These are phyloP conservation scores for Blastocystis sp. DNA, from an alignment of 352 stramenopile genomes.

Conservation along the genomic window DNA sequence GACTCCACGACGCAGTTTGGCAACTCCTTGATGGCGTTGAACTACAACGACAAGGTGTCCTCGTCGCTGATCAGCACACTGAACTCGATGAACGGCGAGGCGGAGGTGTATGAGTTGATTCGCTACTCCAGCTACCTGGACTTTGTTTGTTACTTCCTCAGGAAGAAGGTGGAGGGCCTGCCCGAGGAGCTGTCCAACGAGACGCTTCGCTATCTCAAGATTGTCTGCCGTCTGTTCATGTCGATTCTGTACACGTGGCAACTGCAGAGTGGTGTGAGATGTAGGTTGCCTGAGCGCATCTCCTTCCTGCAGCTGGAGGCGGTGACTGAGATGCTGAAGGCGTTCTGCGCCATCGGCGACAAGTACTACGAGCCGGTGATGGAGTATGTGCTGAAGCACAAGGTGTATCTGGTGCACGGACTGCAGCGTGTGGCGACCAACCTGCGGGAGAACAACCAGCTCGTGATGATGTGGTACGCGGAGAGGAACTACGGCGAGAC, in stretches of 20 bases:
- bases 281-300: slow-evolving; percentile 19
- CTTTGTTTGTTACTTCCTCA: not conserved
- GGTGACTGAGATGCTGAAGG: slow-evolving; percentile 12
- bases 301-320: slow-evolving; percentile 24
- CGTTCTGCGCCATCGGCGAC: slow-evolving; percentile 7
- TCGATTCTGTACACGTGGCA: slow-evolving; percentile 25
- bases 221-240: slow-evolving; percentile 38
- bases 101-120: not conserved
- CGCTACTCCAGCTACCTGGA: not conserved
- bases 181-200: not conserved
- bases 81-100: not conserved
- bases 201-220: slow-evolving; percentile 1
- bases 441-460: slow-evolving; percentile 20
- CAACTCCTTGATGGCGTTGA: slow-evolving; percentile 5
- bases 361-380: not conserved
- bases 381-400: slow-evolving; percentile 40
- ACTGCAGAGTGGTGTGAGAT: not conserved
- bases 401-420: slow-evolving; percentile 30
- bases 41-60: not conserved
- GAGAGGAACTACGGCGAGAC: not conserved
- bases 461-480: slow-evolving; percentile 45
- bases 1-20: not conserved
- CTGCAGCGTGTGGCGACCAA: slow-evolving; percentile 17
- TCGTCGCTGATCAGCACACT: not conserved
- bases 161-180: not conserved